Evolutionary conservation across 495 filamentous ascomycete species (phyloP), one percentile per base, ranked within the genome.

Genomic region (Acidomyces sp.): DNA sequence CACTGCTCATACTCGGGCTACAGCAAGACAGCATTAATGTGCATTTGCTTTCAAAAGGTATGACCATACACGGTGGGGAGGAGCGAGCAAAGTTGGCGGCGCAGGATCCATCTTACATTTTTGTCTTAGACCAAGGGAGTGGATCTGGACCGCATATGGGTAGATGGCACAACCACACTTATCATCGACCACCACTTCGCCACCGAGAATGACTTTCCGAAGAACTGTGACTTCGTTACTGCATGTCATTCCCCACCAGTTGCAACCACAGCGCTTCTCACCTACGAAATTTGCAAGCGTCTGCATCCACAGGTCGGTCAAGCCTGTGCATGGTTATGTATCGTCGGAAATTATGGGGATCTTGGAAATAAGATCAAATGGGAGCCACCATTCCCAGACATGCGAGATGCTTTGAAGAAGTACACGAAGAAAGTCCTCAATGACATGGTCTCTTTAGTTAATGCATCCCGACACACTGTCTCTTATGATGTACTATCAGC

Each of bases 51-150:
- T 50, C 52, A 34, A 74, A 72, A 43, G 70, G 71, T 13, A 55
- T 48, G 29, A 72, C 56, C 36, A 60, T 77, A 10, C 68, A 73
- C 41, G 55, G 58, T 30, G 62, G 67, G 23, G 37, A 37, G 3
- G 66, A 73, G 45, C 59, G 69, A 34, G 38, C 43, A 3, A 52
- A 56, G 11, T 70, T 78, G 60, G 48, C 58, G 6, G 48, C 61
- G 1, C 55, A 62, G 24, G 37, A 58, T 16, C 67, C 75, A 4
- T 52, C 56, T 12, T 75, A 67, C 37, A 61, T 77, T 31, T 71
- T 78, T 41, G 60, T 77, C 7, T 58, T 77, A 2, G 74, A 75
- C 51, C 74, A 78, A 51, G 74, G 74, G 17, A 69, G 66, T 18
- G 59, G 65, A 10, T 56, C 55, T 23, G 62, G 64, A 2, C 65